Evolutionary conservation across 1,284 basidiomycete genomes (phyloP), one percentile per base, ranked within the genome.

Genomic region (Cystobasidium pallidum): DNA sequence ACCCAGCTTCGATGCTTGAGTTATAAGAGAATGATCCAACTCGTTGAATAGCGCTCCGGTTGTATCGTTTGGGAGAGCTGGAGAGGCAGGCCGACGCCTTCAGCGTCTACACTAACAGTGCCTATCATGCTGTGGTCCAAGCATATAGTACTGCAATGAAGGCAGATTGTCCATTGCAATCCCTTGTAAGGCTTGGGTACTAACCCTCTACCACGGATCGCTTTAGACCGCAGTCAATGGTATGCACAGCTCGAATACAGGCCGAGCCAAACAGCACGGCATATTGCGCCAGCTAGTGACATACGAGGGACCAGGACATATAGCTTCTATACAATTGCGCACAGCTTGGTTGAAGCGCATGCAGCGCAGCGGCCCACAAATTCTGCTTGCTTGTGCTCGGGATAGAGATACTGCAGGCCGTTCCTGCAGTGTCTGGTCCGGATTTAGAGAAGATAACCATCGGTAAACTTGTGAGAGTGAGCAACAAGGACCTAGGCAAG

Each of bases 381-480:
- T 59, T 59, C 32, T 59, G 57, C 21, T 59, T 34, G 41, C 34
- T 59, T n/a, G 28, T 59, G 57, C 39, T 59, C 41, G 57, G 57
- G 34, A 43, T 43, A 39, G 26, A 13, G 10, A 39, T 59, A 17
- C 57, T 59, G 57, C 34, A 59, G 41, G 57, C 57, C 41, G 1
- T 45, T 45, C 58, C 58, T 61, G 58, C 58, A 61, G 58, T 2
- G 58, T 61, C 58, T 45, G 58, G 36, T 61, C 21, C 58, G 58
- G 41, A 61, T 21, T 45, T 61, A 45, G 58, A 61, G 36, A 61
- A 61, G 58, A 28, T 19, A 30, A 55, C 52, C 26, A 55, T 55
- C 52, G 52, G 21, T 55, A 55, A 55, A 28, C 52, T 55, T 55
- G 52, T 55, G 28, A 13, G 10, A 55, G 32, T 55, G 52, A 24